Evolutionary conservation across 2,329 filamentous ascomycete genomes (phyloP).

Genomic region (Lasiodiplodia sp.): DNA sequence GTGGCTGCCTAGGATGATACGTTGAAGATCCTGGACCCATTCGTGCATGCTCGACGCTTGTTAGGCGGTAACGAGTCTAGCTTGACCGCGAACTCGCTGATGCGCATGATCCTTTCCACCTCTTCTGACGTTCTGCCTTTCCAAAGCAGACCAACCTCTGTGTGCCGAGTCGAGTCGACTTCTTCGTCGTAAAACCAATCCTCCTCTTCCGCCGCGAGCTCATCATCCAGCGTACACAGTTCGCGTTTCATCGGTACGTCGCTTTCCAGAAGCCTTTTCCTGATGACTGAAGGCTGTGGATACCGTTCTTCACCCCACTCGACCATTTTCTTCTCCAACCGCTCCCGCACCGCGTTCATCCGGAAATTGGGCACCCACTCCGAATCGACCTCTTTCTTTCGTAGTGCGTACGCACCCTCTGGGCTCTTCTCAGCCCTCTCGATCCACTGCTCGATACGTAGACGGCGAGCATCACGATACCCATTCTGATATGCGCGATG

Average conservation of each 20-base stretch:
- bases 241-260: slow-evolving; percentile 13
- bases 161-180: neutral
- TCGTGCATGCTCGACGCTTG: neutral
- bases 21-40: neutral
- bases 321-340: slow-evolving; percentile 2
- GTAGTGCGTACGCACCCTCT: neutral
- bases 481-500: slow-evolving; percentile 16
- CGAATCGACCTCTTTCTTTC: slow-evolving; percentile 7
- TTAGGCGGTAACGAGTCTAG: neutral
- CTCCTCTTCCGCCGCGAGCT: neutral
- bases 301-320: slow-evolving; percentile 8
- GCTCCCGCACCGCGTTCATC: slow-evolving; percentile 12
- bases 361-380: slow-evolving; percentile 17
- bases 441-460: slow-evolving; percentile 6
- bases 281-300: neutral
- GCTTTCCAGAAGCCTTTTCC: slow-evolving; percentile 5
- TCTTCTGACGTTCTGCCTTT: slow-evolving; percentile 1
- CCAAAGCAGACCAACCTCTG: slow-evolving; percentile 5
- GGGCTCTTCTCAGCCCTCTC: neutral
- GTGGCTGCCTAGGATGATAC: neutral
- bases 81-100: neutral
- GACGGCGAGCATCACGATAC: slow-evolving; percentile 12
- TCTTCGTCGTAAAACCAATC: neutral
- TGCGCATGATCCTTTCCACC: neutral
- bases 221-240: neutral